Conservation (phyloP, 139 green algal genomes). For the Asterochloris erici region DNA sequence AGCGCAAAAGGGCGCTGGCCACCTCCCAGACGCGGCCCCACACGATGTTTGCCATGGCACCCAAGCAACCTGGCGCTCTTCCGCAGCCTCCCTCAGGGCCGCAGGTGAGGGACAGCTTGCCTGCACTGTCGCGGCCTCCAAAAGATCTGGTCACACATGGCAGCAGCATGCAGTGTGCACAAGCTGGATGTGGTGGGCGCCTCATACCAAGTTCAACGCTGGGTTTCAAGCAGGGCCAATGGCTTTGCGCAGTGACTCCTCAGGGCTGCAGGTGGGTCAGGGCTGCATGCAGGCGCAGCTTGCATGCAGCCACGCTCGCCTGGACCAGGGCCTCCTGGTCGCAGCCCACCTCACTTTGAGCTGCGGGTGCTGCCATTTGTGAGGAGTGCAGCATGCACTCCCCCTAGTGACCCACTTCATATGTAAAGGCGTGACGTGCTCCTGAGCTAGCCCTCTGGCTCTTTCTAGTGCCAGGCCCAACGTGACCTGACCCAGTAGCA, state of each 20-base stretch:
- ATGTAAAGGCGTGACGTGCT: too few relatives aligned
- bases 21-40: slow-evolving; percentile 66
- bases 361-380: too few relatives aligned
- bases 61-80: not conserved
- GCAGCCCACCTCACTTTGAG: too few relatives aligned
- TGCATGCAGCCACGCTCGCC: too few relatives aligned
- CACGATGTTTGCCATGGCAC: slow-evolving; percentile 81
- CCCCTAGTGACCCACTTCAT: too few relatives aligned
- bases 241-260: too few relatives aligned
- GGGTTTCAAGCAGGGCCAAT: not conserved
- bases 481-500: not conserved
- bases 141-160: not conserved
- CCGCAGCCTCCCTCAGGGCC: too few relatives aligned
- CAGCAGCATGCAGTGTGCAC: not conserved
- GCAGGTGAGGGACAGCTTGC: not conserved
- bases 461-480: not conserved
- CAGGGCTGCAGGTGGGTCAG: too few relatives aligned
- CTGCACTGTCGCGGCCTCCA: not conserved
- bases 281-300: too few relatives aligned
- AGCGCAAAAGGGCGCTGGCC: slow-evolving; percentile 57
- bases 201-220: not conserved
- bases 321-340: too few relatives aligned
- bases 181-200: not conserved
- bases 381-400: too few relatives aligned
- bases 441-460: not conserved